phyloP scores from a whole-genome alignment of 352 stramenopile species.

The Globisporangium abappressorium region DNA sequence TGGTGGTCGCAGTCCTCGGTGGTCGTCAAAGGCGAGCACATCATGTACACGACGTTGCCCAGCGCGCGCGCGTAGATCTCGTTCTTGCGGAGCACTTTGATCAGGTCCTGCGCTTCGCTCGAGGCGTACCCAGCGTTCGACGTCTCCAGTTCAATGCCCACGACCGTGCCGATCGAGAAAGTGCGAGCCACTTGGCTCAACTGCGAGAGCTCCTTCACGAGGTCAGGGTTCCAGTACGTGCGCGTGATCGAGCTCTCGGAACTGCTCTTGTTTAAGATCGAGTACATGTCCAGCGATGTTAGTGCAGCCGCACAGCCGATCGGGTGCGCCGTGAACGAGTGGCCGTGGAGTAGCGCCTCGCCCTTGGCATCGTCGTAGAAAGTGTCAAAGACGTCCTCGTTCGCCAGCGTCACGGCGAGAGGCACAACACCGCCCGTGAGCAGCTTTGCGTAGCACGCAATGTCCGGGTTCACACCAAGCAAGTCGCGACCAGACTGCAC shows the following conservation, averaged over 20 bases:
- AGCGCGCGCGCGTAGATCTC: conserved; percentile 77
- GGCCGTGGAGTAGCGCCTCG: conserved; percentile 86
- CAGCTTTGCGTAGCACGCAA: conserved; percentile 91
- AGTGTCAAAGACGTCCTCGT: conserved; percentile 86
- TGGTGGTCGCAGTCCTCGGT: conserved; percentile 59
- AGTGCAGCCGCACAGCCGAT: conserved; percentile 87
- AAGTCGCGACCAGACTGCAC: conserved; percentile 83
- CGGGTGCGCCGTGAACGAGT: conserved; percentile 92
- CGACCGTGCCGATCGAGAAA: conserved; percentile 78
- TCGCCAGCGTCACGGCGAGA: conserved; percentile 83
- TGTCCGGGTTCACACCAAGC: conserved; percentile 84
- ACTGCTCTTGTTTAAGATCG: conserved; percentile 44
- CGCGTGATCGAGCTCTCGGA: conserved; percentile 16
- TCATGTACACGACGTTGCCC: conserved; percentile 84
- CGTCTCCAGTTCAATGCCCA: conserved; percentile 67
- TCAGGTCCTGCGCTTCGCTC: conserved; percentile 55
- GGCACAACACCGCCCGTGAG: conserved; percentile 88
- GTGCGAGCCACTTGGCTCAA: conserved; percentile 51
- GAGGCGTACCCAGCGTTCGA: conserved; percentile 64
- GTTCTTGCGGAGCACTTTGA: conserved; percentile 55
- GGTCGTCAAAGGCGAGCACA: conserved; percentile 79
- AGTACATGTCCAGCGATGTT: conserved; percentile 87
- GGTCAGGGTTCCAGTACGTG: conserved; percentile 58
- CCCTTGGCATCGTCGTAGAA: conserved; percentile 88
- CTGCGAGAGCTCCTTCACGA: conserved; percentile 48